Evolutionary conservation across 208 protist genomes (phyloP).

Genomic region (Crithidia brevicula): DNA sequence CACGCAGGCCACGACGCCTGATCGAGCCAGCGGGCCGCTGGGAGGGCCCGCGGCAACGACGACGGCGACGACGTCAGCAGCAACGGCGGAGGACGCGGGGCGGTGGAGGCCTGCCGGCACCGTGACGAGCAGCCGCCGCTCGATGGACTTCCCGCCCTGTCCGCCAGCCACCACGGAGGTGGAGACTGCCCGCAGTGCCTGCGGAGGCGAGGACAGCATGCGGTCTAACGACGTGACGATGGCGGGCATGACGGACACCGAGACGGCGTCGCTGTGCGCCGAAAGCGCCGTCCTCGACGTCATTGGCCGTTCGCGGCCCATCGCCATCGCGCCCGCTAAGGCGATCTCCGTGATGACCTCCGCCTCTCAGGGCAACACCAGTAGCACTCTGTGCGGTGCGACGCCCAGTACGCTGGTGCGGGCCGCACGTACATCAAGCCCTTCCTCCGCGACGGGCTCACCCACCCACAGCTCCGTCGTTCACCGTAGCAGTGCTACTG

Average conservation of each 20-base stretch:
- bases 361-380: too few species aligned
- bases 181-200: background rate
- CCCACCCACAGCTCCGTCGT: background rate
- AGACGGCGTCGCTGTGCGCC: slow-evolving; percentile 11
- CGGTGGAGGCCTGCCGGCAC: background rate
- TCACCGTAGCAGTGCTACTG: too few species aligned
- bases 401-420: background rate
- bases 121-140: background rate
- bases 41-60: too few species aligned
- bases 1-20: background rate
- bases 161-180: background rate
- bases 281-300: slow-evolving; percentile 1
- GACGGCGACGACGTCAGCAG: background rate
- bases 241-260: slow-evolving; percentile 18
- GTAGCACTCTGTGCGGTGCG: too few species aligned
- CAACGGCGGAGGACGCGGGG: background rate
- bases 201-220: slow-evolving; percentile 11
- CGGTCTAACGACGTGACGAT: slow-evolving; percentile 14
- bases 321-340: background rate
- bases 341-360: too few species aligned
- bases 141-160: slow-evolving; percentile 1
- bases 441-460: background rate
- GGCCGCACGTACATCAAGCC: background rate
- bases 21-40: too few species aligned
- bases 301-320: background rate